Conservation (phyloP, 1,139 yeast genomes). For the Candida smagusa region DNA sequence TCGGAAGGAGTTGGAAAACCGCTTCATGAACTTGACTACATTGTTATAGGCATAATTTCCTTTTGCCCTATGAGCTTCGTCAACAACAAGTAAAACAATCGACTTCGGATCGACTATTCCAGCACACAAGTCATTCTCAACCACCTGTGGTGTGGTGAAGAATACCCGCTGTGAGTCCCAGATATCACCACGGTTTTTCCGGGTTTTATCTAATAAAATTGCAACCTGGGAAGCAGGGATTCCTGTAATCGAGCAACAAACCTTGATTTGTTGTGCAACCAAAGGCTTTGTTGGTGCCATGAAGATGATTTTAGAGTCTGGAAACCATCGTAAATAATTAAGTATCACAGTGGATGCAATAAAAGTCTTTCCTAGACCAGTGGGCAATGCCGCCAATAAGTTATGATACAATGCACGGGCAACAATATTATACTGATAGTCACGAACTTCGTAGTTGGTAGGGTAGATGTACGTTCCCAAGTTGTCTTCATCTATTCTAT, state of each 20-base stretch:
- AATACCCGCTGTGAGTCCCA: conserved; percentile 80
- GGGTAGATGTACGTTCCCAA: conserved; percentile 71
- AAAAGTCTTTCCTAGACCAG: conserved; percentile 96
- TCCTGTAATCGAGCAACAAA: conserved; percentile 87
- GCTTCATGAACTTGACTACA: conserved; percentile 62
- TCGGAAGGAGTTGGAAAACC: conserved; percentile 67
- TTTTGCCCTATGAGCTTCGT: conserved; percentile 93
- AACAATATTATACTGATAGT: conserved; percentile 83
- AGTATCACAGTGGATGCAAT: conserved; percentile 94
- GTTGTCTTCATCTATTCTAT: conserved; percentile 39
- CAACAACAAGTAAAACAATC: conserved; percentile 75
- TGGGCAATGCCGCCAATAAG: conserved; percentile 85
- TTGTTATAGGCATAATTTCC: conserved; percentile 89
- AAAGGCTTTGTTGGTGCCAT: conserved; percentile 97
- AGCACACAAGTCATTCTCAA: conserved; percentile 78
- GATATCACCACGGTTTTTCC: conserved; percentile 62
- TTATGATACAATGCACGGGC: conserved; percentile 70
- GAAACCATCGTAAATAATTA: conserved; percentile 85
- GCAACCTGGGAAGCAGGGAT: conserved; percentile 75
- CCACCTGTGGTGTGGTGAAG: conserved; percentile 95
- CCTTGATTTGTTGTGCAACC: conserved; percentile 96
- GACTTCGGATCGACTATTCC: conserved; percentile 76
- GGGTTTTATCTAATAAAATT: conserved; percentile 69
- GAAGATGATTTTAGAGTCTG: conserved; percentile 72
- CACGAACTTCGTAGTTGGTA: conserved; percentile 76